Base-by-base conservation (phyloP, 1,284 basidiomycete species). In the Serendipita sp. region DNA sequence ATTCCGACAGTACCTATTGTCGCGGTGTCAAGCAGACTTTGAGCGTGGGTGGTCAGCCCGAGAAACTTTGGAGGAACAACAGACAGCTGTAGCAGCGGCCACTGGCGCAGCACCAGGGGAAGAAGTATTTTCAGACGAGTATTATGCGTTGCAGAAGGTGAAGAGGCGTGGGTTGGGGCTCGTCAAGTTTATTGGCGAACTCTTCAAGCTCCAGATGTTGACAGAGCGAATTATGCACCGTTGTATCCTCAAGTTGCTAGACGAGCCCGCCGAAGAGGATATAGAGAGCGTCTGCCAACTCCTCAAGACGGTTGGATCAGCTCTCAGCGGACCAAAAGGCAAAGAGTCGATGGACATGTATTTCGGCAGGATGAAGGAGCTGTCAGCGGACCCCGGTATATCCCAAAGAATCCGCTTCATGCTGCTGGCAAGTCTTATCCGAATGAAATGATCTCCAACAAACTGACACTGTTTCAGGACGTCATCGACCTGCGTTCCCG, bases 1-100 rank as follows among this genome's bases (percentile, higher is more conserved):
- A n/a, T 97, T 96, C 87, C 81, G 92, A 67, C 93, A 93, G 75
- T 95, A 95, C 74, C 80, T 96, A 35, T 79, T 95, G 60, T 93
- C 91, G 71, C 83, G 91, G 61, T 96, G 93, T 77, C 93, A 95
- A 73, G 87, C 93, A 71, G 92, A 96, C 73, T 97, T 96, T 73
- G 93, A 97, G 77, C 84, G 86, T 66, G 93, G 93, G 8, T 83
- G 81, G 81, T 79, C 78, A 64, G 74, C 75, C 44, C 73, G 76
- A 65, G 79, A 79, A 30, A 65, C 78, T 4, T 32, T 58, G 32
- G 53, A 58, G 53, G 53, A 58, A 35, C 53, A 79, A 67, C 74
- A 76, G 6, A 75, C 79, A 2, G 72, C 77, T 1, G 72, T 72
- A 62, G 72, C 74, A 10, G 71, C 71, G 35, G 72, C 70, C 42